These are phyloP conservation scores for Hymenoscyphus repandus DNA, from an alignment of 2,329 filamentous ascomycete species.

Conservation along the genomic window DNA sequence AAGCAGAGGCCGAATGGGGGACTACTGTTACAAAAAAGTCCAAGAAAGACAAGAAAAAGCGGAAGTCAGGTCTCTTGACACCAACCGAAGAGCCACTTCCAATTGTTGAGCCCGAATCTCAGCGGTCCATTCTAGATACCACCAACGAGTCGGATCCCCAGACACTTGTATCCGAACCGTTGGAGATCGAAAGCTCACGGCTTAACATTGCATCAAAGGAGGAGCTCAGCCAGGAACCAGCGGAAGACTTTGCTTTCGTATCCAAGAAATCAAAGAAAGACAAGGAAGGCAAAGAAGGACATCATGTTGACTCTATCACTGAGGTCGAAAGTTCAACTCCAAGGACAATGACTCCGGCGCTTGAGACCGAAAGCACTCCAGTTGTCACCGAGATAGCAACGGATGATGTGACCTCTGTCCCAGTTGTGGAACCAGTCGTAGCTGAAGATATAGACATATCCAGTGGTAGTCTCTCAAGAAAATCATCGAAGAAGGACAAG, in stretches of 20 bases:
- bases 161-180: neutral
- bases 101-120: neutral
- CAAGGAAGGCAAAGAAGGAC: conserved; percentile 13
- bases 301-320: conserved; percentile 11
- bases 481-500: conserved; percentile 29
- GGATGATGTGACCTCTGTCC: neutral
- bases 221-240: neutral
- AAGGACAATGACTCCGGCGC: neutral
- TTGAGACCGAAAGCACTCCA: neutral
- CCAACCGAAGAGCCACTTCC: neutral
- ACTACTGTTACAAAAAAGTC: conserved; percentile 31
- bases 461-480: conserved; percentile 12
- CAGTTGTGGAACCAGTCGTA: neutral
- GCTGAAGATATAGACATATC: conserved; percentile 6
- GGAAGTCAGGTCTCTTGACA: neutral
- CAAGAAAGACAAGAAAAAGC: conserved; percentile 36
- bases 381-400: neutral
- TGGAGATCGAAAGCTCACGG: neutral
- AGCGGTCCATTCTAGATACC: neutral
- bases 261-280: conserved; percentile 3
- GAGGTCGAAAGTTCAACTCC: neutral
- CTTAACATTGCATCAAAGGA: neutral
- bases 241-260: neutral
- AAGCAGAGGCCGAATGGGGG: neutral
- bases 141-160: neutral